phyloP scores from a whole-genome alignment of 1,284 basidiomycete species.

The Bjerkandera adusta region DNA sequence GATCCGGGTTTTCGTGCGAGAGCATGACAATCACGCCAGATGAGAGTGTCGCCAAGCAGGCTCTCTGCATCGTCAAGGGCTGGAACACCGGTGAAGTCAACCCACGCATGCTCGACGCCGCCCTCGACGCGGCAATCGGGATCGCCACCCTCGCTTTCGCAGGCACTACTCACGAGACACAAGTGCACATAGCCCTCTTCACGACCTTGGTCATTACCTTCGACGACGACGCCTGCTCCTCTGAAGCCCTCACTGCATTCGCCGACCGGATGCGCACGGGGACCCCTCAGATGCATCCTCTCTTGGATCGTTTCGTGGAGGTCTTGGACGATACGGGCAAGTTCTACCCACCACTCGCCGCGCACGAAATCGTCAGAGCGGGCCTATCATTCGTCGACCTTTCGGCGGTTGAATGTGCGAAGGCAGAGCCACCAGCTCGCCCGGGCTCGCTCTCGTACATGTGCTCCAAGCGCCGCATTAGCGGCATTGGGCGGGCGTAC shows the following conservation, averaged over 20 bases:
- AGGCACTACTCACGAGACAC: constrained; percentile 10
- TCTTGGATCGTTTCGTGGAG: constrained; percentile 10
- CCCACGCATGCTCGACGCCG: no score
- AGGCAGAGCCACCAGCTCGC: neutral
- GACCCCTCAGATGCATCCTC: constrained; percentile 6
- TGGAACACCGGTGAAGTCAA: no score
- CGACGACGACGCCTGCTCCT: constrained; percentile 10
- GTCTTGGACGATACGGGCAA: constrained; percentile 9
- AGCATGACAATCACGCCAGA: no score
- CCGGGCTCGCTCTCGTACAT: constrained; percentile 6
- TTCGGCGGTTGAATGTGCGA: constrained; percentile 11
- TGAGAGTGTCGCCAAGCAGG: no score
- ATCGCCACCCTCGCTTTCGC: constrained; percentile 12
- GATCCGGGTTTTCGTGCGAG: no score
- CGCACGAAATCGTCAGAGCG: constrained; percentile 7
- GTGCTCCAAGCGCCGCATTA: constrained; percentile 14
- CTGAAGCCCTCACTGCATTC: constrained; percentile 10
- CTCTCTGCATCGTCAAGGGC: no score
- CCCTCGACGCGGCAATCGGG: constrained; percentile 8
- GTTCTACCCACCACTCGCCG: constrained; percentile 5
- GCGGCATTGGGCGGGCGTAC: constrained; percentile 15
- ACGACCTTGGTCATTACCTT: constrained; percentile 7
- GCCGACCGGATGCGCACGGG: constrained; percentile 9
- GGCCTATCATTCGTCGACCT: constrained; percentile 12
- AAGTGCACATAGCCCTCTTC: constrained; percentile 9